These are phyloP conservation scores for Cephaloascus albidus DNA, from an alignment of 805 yeast species.

Conservation along the genomic window DNA sequence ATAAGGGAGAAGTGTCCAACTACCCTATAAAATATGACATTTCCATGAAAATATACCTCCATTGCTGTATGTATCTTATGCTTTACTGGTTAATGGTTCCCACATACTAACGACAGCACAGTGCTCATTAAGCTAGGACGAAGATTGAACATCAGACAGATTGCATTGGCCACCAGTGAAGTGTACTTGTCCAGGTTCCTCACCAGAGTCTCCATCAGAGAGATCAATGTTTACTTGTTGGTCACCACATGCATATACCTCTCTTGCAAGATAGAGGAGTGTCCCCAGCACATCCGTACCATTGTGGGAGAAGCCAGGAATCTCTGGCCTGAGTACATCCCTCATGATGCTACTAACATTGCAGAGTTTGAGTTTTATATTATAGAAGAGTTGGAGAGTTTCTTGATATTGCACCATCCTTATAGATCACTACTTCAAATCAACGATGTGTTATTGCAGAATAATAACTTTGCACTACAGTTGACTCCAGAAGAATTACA, in stretches of 20 bases:
- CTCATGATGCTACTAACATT: conserved; percentile 81
- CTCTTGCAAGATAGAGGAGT: conserved; percentile 91
- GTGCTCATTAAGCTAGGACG: conserved; percentile 71
- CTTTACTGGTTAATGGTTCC: too few relatives aligned
- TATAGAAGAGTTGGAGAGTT: conserved; percentile 77
- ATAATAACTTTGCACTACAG: conserved; percentile 15
- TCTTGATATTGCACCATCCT: conserved; percentile 67
- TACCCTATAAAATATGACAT: conserved; percentile 42
- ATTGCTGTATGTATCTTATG: conserved; percentile 30
- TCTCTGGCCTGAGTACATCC: conserved; percentile 91
- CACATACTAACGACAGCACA: conserved; percentile 1
- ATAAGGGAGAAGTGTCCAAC: conserved; percentile 21
- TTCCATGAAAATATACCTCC: conserved; percentile 70
- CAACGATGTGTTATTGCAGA: conserved; percentile 27
- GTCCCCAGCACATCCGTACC: conserved; percentile 86
- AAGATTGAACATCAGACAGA: conserved; percentile 67
- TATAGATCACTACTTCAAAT: conserved; percentile 55
- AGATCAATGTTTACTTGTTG: conserved; percentile 71
- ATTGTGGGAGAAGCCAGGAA: conserved; percentile 78
- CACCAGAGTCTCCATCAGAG: conserved; percentile 63
- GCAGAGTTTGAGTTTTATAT: conserved; percentile 95
- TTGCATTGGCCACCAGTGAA: conserved; percentile 84
- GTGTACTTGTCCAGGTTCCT: conserved; percentile 75
- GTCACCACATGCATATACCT: conserved; percentile 82
- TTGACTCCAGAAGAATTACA: conserved; percentile 65